Evolutionary conservation across 495 filamentous ascomycete species (phyloP).

Genomic region (Astrothelium subdiscretum): DNA sequence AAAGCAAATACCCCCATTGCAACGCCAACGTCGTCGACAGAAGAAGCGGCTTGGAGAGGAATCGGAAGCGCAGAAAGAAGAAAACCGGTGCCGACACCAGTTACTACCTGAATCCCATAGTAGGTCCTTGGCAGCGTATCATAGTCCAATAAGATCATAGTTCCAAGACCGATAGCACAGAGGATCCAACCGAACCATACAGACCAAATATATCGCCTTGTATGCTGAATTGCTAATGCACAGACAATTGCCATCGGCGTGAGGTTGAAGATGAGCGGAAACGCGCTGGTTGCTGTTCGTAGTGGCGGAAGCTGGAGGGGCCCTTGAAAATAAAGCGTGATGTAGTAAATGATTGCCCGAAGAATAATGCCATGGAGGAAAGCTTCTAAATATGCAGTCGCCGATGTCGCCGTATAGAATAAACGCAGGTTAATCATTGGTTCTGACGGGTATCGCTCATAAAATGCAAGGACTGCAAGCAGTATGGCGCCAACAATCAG

Average conservation of each 20-base stretch:
- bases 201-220: conserved; percentile 38
- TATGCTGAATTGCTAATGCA: conserved; percentile 33
- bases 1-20: conserved; percentile 48
- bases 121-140: conserved; percentile 32
- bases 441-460: background rate
- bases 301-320: conserved; percentile 43
- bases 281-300: conserved; percentile 45
- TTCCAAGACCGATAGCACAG: conserved; percentile 35
- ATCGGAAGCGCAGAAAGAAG: conserved; percentile 40
- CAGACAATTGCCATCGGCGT: conserved; percentile 35
- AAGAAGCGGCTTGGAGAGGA: conserved; percentile 38
- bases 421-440: background rate
- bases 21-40: conserved; percentile 32
- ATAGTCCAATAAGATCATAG: conserved; percentile 34
- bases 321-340: conserved; percentile 53
- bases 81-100: conserved; percentile 38
- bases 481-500: conserved; percentile 11
- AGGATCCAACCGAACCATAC: conserved; percentile 44
- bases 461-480: background rate
- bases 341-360: conserved; percentile 47
- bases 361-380: conserved; percentile 42
- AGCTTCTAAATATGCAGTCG: conserved; percentile 35
- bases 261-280: conserved; percentile 47
- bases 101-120: conserved; percentile 37
- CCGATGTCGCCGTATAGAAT: conserved; percentile 30